Conservation (phyloP, 164 flowering plant species). For the Macadamia integrifolia region DNA sequence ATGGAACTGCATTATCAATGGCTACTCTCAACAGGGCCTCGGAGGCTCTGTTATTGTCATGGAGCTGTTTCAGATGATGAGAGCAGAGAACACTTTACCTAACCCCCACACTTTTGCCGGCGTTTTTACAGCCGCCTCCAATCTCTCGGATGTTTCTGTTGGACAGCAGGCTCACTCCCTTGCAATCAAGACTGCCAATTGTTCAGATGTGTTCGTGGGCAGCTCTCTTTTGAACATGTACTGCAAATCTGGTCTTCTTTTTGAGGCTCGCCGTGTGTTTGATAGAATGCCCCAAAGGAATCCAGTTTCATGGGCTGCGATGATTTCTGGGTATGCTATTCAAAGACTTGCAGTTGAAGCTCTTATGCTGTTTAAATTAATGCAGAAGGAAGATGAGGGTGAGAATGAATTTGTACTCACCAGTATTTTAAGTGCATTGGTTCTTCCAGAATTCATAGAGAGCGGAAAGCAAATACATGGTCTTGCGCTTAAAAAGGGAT, state of each 20-base stretch:
- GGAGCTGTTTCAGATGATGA: slow-evolving; percentile 51
- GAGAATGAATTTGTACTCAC: slow-evolving; percentile 60
- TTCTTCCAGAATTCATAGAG: slow-evolving; percentile 23
- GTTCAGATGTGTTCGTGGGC: slow-evolving; percentile 55
- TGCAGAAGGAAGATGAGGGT: slow-evolving; percentile 31
- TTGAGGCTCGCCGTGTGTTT: slow-evolving; percentile 56
- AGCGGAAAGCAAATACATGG: slow-evolving; percentile 54
- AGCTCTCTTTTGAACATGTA: slow-evolving; percentile 61
- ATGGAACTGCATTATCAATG: slow-evolving; percentile 74
- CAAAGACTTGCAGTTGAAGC: slow-evolving; percentile 38
- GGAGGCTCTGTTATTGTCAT: slow-evolving; percentile 23
- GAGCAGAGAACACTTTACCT: slow-evolving; percentile 33
- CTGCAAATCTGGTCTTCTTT: slow-evolving; percentile 47
- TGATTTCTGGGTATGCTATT: slow-evolving; percentile 77
- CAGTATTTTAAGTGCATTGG: slow-evolving; percentile 56
- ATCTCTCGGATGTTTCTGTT: slow-evolving; percentile 10
- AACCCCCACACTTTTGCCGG: slow-evolving; percentile 66
- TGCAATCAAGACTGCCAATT: slow-evolving; percentile 31
- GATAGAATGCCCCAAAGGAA: slow-evolving; percentile 70
- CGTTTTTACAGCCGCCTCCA: slow-evolving; percentile 50
- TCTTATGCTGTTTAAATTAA: slow-evolving; percentile 34
- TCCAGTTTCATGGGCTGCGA: slow-evolving; percentile 67
- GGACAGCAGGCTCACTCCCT: slow-evolving; percentile 55
- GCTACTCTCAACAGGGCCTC: slow-evolving; percentile 38
- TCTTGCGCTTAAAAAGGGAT: slow-evolving; percentile 44